Evolutionary conservation across 192 early-diverging fungal species (phyloP).

Genomic region (Diversispora epigaea): DNA sequence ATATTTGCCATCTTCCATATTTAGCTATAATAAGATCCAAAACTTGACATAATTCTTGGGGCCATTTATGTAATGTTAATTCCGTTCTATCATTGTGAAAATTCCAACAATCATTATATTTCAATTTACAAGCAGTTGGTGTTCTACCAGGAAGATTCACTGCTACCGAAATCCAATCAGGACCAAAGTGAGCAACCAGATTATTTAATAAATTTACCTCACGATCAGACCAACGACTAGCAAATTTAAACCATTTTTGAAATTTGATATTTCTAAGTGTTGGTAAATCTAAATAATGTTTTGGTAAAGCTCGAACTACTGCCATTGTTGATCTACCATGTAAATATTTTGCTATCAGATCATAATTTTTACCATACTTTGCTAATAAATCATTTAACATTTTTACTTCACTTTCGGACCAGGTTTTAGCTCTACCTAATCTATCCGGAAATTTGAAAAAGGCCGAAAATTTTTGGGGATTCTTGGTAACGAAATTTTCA

Average conservation of each 20-base stretch:
- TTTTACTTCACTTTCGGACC: slow-evolving; percentile 14
- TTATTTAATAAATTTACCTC: slow-evolving; percentile 8
- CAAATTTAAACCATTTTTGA: neutral
- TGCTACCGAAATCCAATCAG: neutral
- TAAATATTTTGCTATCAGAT: slow-evolving; percentile 2
- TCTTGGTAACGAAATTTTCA: slow-evolving; percentile 1
- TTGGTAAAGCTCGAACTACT: neutral
- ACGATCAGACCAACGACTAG: slow-evolving; percentile 1
- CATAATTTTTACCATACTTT: slow-evolving; percentile 11
- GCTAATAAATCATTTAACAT: slow-evolving; percentile 4
- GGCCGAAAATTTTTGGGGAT: slow-evolving; percentile 13
- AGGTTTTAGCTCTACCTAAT: neutral
- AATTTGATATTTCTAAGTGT: neutral
- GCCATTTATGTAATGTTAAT: slow-evolving; percentile 1
- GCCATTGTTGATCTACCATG: neutral
- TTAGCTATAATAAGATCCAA: neutral
- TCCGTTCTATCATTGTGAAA: neutral
- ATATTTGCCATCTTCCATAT: slow-evolving; percentile 15
- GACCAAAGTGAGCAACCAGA: neutral
- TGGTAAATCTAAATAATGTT: neutral
- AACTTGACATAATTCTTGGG: neutral
- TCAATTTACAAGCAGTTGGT: neutral
- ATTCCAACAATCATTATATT: slow-evolving; percentile 12
- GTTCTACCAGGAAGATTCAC: neutral
- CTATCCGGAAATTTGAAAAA: neutral